Evolutionary conservation across 495 filamentous ascomycete species (phyloP), one percentile per base, ranked within the genome.

Genomic region (Coniosporium apollinis): DNA sequence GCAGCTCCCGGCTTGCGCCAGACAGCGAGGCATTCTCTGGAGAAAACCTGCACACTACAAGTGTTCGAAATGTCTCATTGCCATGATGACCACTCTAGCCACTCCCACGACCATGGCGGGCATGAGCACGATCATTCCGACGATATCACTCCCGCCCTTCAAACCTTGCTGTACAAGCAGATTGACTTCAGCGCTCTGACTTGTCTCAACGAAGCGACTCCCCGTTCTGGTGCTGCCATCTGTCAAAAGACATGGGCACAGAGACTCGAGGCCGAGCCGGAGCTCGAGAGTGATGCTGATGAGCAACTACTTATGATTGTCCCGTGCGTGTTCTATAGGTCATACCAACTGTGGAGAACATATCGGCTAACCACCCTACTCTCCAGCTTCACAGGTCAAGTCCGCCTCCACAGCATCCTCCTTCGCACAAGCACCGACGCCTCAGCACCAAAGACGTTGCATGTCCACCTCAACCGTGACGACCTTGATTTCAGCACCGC

Each of bases 241-340:
- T 67, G 86, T n/a, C 67, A 80, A 55, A 97, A 97, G 59, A 79
- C 82, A 29, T 96, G 85, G 85, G 65, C 69, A 3, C 74, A 94
- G 52, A 62, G 89, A 37, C 45, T 94, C 38, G 55, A 74, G 19
- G 52, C 66, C 7, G 60, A 74, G 42, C 80, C 81, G 0, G 75
- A 85, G 55, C 65, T 97, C 9, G 69, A 64, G 50, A 94, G 84
- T 40, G 80, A 87, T 52, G 72, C 75, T 0, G 89, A 96, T 49
- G 89, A 94, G 62, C 84, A 97, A 59, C 42, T 97, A n/a, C 50
- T 97, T 22, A 79, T 96, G 59, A 73, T 77, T 48, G 68, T 96
- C 15, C 91, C 89, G 87, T 96, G 61, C 30, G 81, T 70, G 11
- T 11, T 30, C 24, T 30, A 19, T 43, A 32, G 19, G 34, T n/a